Evolutionary conservation across 75 land plant genomes (phyloP), one percentile per base, ranked within the genome.

Genomic region (Picea glauca): DNA sequence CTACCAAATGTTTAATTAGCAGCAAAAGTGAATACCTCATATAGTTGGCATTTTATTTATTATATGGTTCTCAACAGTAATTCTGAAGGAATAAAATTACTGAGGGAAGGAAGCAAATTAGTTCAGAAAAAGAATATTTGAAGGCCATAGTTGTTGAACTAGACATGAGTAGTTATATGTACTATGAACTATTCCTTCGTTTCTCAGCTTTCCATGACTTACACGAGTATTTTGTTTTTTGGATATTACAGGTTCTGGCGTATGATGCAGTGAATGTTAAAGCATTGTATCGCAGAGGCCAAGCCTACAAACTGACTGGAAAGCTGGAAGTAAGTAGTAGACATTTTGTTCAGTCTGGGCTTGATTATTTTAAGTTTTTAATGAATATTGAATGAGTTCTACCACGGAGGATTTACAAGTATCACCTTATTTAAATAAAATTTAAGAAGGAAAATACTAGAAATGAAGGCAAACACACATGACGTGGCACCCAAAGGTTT

Each of bases 211-310:
- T 70, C 5, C n/a, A 35, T 40, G 54, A 70, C 20, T n/a, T 70
- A 43, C 13, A 70, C 6, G 5, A 20, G 74, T 40, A 43, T 43
- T 17, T 43, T n/a, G 32, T 1, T 4, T 67, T 31, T n/a, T 79
- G 38, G n/a, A n/a, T 75, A 15, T 63, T 80, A 50, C 92, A 96
- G 99, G 94, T 98, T 72, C 84, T 98, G 81, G 68, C 76, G 43
- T 78, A 78, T 76, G 98, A 98, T 76, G 57, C 88, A 30, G 80
- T 79, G 67, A 98, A 93, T 84, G 84, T 91, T 62, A 98, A 98
- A 86, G 99, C 99, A 74, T 88, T 98, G 33, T 98, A 98, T 83
- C 93, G 99, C 26, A 86, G 99, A 78, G 99, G 99, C 75, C 98
- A 93, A 87, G 99, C 99, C 61, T 93, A 91, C 76, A 95, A 88